Evolutionary conservation across 1,284 basidiomycete species (phyloP), one percentile per base, ranked within the genome.

Genomic region (Pseudozyma pruni): DNA sequence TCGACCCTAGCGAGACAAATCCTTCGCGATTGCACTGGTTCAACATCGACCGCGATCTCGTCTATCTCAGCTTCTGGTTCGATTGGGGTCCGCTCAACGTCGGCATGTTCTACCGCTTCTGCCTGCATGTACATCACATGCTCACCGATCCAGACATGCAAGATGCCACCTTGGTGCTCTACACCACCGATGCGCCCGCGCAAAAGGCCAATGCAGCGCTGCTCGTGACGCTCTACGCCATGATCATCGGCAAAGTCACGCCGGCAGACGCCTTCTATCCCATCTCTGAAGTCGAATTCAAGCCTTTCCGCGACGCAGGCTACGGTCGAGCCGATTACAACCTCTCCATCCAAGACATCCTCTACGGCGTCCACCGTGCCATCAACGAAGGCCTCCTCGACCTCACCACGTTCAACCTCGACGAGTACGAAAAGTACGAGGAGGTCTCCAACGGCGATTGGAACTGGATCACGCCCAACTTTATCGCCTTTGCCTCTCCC

Each of bases 251-350:
- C 82, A 88, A 92, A 66, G 89, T 90, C 58, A 87, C 90, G n/a
- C 94, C 95, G 22, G 95, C 93, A 88, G 92, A 96, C 83, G 93
- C 93, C 2, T 94, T 96, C 82, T 89, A 92, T 76, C 93, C 94
- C 5, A 74, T 79, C 52, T 71, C 72, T 45, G 67, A 78, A 58
- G 81, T 94, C 40, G 92, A 95, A 83, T 91, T 96, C 79, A 77
- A 80, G 69, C 92, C 94, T 6, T 98, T 98, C 83, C 88, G 96
- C 62, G 96, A 99, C 77, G 96, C 96, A 11, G 95, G 95, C 6
- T 89, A 93, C 55, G 94, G 94, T 0, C 88, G 90, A 6, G 91
- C 93, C 17, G 94, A 98, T 83, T 97, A 94, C 84, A 91, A 91
- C 77, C 87, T 98, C 57, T 91, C 87, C 64, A 93, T 96, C 59